Conservation (phyloP, 1,284 basidiomycete genomes). For the Trametes pubescens region DNA sequence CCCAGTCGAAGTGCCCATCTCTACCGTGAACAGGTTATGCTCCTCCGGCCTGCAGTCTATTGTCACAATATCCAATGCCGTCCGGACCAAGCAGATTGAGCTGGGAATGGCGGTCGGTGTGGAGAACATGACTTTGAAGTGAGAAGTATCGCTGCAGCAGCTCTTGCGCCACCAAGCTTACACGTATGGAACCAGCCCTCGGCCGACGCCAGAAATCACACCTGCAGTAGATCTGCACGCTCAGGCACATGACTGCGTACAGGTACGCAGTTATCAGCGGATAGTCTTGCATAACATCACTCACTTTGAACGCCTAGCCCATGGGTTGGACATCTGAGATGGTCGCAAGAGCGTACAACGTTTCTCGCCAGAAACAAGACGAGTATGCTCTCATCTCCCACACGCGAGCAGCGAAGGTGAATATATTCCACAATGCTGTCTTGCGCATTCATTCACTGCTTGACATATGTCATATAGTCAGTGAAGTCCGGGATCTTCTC, state of each 20-base stretch:
- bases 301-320: slow-evolving; percentile 56
- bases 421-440: slow-evolving; percentile 15
- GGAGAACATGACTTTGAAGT: slow-evolving; percentile 89
- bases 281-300: background rate
- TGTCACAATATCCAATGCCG: slow-evolving; percentile 80
- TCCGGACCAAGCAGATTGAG: slow-evolving; percentile 71
- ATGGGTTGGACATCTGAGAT: slow-evolving; percentile 96
- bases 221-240: slow-evolving; percentile 58
- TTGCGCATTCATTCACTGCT: slow-evolving; percentile 3
- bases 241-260: slow-evolving; percentile 78
- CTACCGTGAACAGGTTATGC: slow-evolving; percentile 84
- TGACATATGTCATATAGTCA: slow-evolving; percentile 52
- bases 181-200: slow-evolving; percentile 57
- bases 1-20: slow-evolving; percentile 74
- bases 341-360: slow-evolving; percentile 78
- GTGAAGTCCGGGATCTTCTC: slow-evolving; percentile 71
- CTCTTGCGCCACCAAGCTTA: background rate
- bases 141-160: slow-evolving; percentile 34
- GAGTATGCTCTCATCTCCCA: slow-evolving; percentile 85
- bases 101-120: slow-evolving; percentile 84
- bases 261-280: slow-evolving; percentile 53
- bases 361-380: slow-evolving; percentile 83
- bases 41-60: slow-evolving; percentile 90
- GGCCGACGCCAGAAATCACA: slow-evolving; percentile 80
- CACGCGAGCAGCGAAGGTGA: slow-evolving; percentile 74